A percentile compares a stretch with the other conserved stretches of the same genome.
phyloP scores from a whole-genome alignment of 805 yeast species.

The Starmerella asiatica region DNA sequence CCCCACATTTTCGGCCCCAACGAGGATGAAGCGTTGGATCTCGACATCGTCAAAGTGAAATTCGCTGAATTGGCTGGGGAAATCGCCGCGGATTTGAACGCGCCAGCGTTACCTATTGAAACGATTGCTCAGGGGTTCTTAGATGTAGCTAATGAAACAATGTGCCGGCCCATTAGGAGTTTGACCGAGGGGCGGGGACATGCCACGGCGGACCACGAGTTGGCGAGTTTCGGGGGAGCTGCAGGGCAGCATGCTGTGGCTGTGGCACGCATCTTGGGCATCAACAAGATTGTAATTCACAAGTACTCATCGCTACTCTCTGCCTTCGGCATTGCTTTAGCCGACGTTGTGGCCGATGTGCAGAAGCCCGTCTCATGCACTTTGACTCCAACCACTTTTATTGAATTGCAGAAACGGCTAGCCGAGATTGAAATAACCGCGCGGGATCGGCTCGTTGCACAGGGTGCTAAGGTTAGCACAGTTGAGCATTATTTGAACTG shows the following conservation, averaged over 20 bases:
- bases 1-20: slow-evolving; percentile 76
- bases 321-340: slow-evolving; percentile 79
- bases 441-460: slow-evolving; percentile 31
- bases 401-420: slow-evolving; percentile 35
- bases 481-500: slow-evolving; percentile 60
- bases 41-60: slow-evolving; percentile 35
- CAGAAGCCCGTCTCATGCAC: slow-evolving; percentile 55
- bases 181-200: slow-evolving; percentile 78
- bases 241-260: slow-evolving; percentile 85
- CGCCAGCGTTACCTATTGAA: slow-evolving; percentile 36
- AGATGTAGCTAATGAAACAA: slow-evolving; percentile 71
- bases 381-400: slow-evolving; percentile 26
- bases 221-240: slow-evolving; percentile 85
- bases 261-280: slow-evolving; percentile 59
- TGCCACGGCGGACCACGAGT: slow-evolving; percentile 46
- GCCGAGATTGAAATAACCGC: slow-evolving; percentile 35
- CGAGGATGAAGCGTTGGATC: slow-evolving; percentile 58
- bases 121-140: slow-evolving; percentile 72
- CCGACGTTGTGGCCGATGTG: slow-evolving; percentile 70
- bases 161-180: slow-evolving; percentile 82
- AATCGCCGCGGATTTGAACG: slow-evolving; percentile 43
- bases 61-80: slow-evolving; percentile 41
- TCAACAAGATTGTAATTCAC: slow-evolving; percentile 56
- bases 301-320: slow-evolving; percentile 71
- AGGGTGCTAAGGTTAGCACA: slow-evolving; percentile 36